phyloP scores from a whole-genome alignment of 2,329 filamentous ascomycete genomes.

The Aureobasidium sp. region DNA sequence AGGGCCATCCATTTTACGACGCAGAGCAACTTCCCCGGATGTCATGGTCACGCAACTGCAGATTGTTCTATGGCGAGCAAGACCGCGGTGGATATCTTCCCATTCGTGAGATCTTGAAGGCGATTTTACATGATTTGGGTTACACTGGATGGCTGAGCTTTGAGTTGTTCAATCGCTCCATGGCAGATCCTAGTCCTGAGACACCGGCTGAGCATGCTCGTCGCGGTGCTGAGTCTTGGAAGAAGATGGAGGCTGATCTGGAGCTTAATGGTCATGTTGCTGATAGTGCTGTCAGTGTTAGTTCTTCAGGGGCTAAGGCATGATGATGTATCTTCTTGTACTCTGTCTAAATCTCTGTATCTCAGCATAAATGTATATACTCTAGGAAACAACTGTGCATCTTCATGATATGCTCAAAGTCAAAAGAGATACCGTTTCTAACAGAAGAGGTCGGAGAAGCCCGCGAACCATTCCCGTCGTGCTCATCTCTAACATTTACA shows the following conservation, averaged over 20 bases:
- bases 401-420: too few relatives aligned
- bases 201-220: conserved; percentile 49
- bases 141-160: conserved; percentile 64
- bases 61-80: conserved; percentile 57
- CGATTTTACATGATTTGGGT: conserved; percentile 55
- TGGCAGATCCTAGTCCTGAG: conserved; percentile 44
- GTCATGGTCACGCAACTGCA: conserved; percentile 67
- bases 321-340: not conserved
- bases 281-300: conserved; percentile 3
- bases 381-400: not conserved
- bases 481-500: too few relatives aligned
- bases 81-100: conserved; percentile 57
- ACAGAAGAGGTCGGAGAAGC: too few relatives aligned
- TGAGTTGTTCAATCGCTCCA: conserved; percentile 58
- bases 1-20: conserved; percentile 49
- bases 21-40: conserved; percentile 53
- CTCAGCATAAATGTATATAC: not conserved
- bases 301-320: not conserved
- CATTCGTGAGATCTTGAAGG: conserved; percentile 49
- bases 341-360: not conserved
- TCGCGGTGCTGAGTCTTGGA: conserved; percentile 39
- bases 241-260: conserved; percentile 23
- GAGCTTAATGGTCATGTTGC: not conserved
- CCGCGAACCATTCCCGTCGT: too few relatives aligned
- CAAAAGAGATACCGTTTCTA: not conserved